Evolutionary conservation across 768 basidiomycete species (phyloP), one percentile per base, ranked within the genome.

Genomic region (Terana coerulea): DNA sequence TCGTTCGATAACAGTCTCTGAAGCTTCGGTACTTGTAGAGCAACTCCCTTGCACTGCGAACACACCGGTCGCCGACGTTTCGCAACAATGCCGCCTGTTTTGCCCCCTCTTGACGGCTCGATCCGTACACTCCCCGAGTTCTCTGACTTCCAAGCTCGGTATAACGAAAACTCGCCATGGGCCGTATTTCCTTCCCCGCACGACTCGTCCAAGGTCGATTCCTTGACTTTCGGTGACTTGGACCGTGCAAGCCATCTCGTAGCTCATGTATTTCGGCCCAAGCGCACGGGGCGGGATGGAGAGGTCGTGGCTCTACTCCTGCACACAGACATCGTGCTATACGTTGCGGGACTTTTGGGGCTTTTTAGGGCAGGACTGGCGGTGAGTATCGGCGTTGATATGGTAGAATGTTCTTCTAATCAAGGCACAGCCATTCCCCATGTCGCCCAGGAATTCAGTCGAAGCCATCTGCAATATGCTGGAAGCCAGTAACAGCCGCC

Each of bases 401-500:
- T n/a, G n/a, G n/a, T 49, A 19, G 25, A n/a, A n/a, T n/a, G n/a
- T n/a, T n/a, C 8, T 9, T 40, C 39, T 40, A 22, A 40, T 22
- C 8, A 22, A n/a, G 19, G n/a, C 31, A 34, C 31, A 54, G 52
- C 69, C 69, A 0, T 69, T 70, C 46, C 70, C 67, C 0, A 70
- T 72, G 45, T 67, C 69, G 1, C 71, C 68, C 17, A 61, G 69
- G 12, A 72, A 72, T 51, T 69, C 69, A 5, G 35, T 64, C 0
- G 49, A 67, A 2, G 72, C 70, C 6, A 59, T 75, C 4, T 43
- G 61, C 11, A 52, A 69, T 37, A 59, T 74, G 49, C 53, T 79
- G 41, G 63, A 61, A 33, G 64, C 71, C 45, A 67, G 71, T 0
- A 62, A 62, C n/a, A 75, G 70, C 35, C 70, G 66, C 48, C 67